Percentiles rank a stretch among this genome's conserved stretches.
These are phyloP conservation scores for Crotalaria pallida DNA, from an alignment of 306 rosid species.

Conservation along the genomic window DNA sequence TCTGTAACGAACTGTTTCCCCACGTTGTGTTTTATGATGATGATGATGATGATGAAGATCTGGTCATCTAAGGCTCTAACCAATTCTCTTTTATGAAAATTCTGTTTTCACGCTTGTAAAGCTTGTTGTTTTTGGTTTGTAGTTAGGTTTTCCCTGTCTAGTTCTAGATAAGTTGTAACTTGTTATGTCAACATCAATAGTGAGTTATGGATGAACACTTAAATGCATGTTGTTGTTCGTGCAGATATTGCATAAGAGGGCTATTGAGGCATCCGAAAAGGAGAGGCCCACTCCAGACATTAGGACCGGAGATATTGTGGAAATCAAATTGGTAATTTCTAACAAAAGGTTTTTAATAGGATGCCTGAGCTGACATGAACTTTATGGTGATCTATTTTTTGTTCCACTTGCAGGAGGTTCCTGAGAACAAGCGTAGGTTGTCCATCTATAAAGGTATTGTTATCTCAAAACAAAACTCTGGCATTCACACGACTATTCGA, in stretches of 20 bases:
- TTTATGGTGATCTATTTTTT: slow-evolving; percentile 19
- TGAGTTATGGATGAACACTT: neutral
- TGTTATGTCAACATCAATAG: neutral
- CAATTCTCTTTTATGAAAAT: neutral
- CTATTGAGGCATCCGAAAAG: slow-evolving; percentile 72
- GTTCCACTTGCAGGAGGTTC: slow-evolving; percentile 69
- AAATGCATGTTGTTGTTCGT: slow-evolving; percentile 9
- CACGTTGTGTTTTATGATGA: neutral
- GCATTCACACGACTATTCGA: slow-evolving; percentile 90
- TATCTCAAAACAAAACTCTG: slow-evolving; percentile 91
- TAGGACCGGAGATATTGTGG: slow-evolving; percentile 84
- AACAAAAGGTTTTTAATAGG: neutral
- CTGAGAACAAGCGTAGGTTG: slow-evolving; percentile 87
- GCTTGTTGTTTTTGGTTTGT: neutral
- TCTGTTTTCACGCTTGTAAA: neutral
- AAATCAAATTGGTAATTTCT: slow-evolving; percentile 71
- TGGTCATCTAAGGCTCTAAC: neutral
- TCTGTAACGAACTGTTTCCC: neutral
- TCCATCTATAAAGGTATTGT: slow-evolving; percentile 87
- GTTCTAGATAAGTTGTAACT: neutral
- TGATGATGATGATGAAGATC: neutral
- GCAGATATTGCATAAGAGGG: slow-evolving; percentile 76
- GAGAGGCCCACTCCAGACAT: slow-evolving; percentile 73
- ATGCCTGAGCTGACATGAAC: neutral
- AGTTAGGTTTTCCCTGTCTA: slow-evolving; percentile 3